Evolutionary conservation across 345 rosid species (phyloP), one percentile per base, ranked within the genome.

Genomic region (Salix viminalis): DNA sequence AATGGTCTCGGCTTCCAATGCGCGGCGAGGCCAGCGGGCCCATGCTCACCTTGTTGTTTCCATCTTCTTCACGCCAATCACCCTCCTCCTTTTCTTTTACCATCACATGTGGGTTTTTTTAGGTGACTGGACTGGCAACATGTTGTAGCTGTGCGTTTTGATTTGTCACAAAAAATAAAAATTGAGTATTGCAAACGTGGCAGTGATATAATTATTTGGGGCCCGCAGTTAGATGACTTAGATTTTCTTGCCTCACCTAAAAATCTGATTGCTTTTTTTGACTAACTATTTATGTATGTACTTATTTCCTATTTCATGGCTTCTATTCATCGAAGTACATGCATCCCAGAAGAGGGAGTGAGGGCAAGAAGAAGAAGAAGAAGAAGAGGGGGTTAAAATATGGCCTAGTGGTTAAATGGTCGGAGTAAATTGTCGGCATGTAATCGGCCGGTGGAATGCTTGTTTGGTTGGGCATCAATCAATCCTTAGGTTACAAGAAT

Each of bases 51-150:
- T 61, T 56, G 65, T 71, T 67, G 79, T 85, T 80, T 80, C 81
- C 84, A 85, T 82, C 84, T 69, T 52, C 73, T 52, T 81, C 87
- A 79, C 87, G 86, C 82, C 86, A 81, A 79, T 78, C 83, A 75
- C 84, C 58, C 77, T 82, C 75, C 34, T 74, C 10, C 23, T 18
- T 54, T 54, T 34, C 19, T 56, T 30, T 67, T n/a, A 72, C 41
- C 75, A 3, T 74, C 79, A 79, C 79, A 75, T 77, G 48, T 10
- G 16, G 23, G 16, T 7, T 24, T 21, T 34, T 26, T n/a, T 4
- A 10, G 19, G 64, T 28, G 46, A 52, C 52, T 46, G 52, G 52
- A 14, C 58, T 2, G 19, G 58, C 58, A 52, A 54, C 14, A 41
- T 9, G 18, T 12, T 9, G 18, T 12, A 14, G 50, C 41, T 52